Evolutionary conservation across 352 stramenopile genomes (phyloP).

Genomic region (Pythium grandisporangium): DNA sequence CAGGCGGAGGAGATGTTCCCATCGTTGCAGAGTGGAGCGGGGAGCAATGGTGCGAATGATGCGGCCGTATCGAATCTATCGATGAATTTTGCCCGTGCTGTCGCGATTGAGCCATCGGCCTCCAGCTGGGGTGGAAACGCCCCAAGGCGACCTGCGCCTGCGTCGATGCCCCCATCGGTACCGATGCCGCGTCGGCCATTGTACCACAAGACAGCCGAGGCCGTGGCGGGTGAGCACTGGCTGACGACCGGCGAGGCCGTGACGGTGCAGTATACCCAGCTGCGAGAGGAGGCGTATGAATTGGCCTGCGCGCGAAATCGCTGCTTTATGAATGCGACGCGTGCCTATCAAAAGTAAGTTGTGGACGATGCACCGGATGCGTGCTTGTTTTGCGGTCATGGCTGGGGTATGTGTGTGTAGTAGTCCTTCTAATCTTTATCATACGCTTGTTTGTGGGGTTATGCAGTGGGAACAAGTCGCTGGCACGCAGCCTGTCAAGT

Average conservation of each 20-base stretch:
- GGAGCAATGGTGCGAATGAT: no score
- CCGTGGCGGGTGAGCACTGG: constrained; percentile 34
- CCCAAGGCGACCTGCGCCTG: constrained; percentile 1
- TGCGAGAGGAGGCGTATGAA: constrained; percentile 73
- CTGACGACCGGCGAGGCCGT: constrained; percentile 52
- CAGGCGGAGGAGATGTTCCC: constrained; percentile 75
- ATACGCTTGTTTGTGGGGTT: no score
- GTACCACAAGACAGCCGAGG: constrained; percentile 48
- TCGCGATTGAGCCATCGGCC: constrained; percentile 56
- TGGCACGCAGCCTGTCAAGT: constrained; percentile 61
- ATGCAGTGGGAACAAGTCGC: constrained; percentile 55
- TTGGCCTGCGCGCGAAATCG: constrained; percentile 77
- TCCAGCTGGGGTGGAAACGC: no score
- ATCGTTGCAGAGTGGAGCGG: constrained; percentile 28
- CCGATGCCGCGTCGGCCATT: constrained; percentile 23
- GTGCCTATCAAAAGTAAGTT: constrained; percentile 65
- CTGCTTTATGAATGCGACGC: constrained; percentile 82
- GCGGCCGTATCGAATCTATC: constrained; percentile 24
- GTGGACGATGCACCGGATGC: background rate
- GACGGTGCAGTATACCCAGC: constrained; percentile 57
- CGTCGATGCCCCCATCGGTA: constrained; percentile 4
- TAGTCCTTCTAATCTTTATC: no score
- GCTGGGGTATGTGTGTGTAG: background rate
- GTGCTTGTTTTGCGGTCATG: background rate
- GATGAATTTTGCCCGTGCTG: constrained; percentile 75